Base-by-base conservation (phyloP, 2,329 filamentous ascomycete genomes). In the Talaromyces sp. region DNA sequence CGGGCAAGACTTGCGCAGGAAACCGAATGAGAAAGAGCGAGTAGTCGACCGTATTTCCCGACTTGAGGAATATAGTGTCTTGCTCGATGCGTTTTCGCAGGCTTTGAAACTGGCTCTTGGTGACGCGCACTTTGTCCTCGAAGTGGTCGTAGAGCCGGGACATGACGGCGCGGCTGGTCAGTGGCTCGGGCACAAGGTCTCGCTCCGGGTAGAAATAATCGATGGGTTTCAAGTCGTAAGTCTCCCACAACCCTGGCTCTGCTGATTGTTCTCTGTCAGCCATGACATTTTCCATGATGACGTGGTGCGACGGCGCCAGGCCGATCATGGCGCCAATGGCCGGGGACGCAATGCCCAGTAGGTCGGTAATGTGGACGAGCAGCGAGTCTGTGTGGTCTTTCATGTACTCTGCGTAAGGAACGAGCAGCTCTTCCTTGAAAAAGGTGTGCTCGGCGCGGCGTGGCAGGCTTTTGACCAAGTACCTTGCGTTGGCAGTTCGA, bases 251-350 rank as follows among this genome's bases (percentile, higher is more conserved):
- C 52, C 77, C 70, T 59, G 75, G 68, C 52, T 73, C 70, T 58
- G 78, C 76, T 12, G 77, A 73, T 14, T 78, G 76, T 17, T 61
- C 29, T 63, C 85, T 81, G 1, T 88, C 88, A 63, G 83, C 84
- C 26, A 90, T 76, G 2, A 90, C 78, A 68, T 91, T 91, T 70
- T 91, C 88, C 89, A 91, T 91, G 67, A 91, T 80, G 62, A 91
- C 88, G 68, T 91, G 88, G 65, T 90, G 88, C 0, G 84, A 85
- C 0, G 89, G 88, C 0, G 86, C 84, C 1, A 81, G 74, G 4
- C 86, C 81, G 0, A 90, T 65, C 0, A 85, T 66, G 1, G 82
- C 80, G 0, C 88, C 88, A 1, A 91, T 68, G 0, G 85, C 85
- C 0, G 73, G 66, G 10, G 81, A 79, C 0, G 81, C 79, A 0